phyloP scores from a whole-genome alignment of 2,329 filamentous ascomycete genomes.

The Fusarium protoensiforme region DNA sequence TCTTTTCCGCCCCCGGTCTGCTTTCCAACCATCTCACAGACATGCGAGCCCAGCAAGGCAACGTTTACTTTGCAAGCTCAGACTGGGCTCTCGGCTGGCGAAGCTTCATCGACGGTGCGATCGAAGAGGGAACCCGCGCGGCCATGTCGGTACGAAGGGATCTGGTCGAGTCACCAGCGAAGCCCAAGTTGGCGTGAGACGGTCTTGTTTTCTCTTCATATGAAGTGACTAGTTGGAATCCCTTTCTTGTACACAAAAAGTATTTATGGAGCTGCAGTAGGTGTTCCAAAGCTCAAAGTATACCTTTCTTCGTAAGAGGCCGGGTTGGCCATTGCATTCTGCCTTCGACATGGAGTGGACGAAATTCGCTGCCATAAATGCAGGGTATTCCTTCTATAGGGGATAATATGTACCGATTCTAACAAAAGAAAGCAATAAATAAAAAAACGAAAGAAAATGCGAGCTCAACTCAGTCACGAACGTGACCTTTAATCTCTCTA shows the following conservation, averaged over 20 bases:
- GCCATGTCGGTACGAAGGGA: slow-evolving; percentile 15
- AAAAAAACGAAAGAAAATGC: background rate
- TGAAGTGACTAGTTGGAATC: background rate
- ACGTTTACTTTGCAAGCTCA: slow-evolving; percentile 58
- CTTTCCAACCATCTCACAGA: slow-evolving; percentile 51
- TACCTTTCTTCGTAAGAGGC: background rate
- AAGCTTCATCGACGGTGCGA: slow-evolving; percentile 62
- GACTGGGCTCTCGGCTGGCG: slow-evolving; percentile 63
- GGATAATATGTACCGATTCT: fast-evolving
- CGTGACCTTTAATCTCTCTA: fast-evolving
- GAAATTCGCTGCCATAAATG: background rate
- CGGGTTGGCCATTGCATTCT: background rate
- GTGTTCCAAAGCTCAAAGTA: background rate
- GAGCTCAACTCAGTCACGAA: background rate
- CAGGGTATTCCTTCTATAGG: background rate
- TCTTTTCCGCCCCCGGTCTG: slow-evolving; percentile 52
- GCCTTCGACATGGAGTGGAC: too few relatives aligned
- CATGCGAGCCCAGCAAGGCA: slow-evolving; percentile 55
- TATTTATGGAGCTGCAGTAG: background rate
- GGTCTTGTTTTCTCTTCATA: background rate
- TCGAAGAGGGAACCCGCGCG: slow-evolving; percentile 55
- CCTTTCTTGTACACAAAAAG: background rate
- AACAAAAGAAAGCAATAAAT: background rate
- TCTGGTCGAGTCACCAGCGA: background rate
- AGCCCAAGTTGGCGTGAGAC: background rate